Conservation (phyloP, 768 basidiomycete species). For the Panaeolus cyanescens region DNA sequence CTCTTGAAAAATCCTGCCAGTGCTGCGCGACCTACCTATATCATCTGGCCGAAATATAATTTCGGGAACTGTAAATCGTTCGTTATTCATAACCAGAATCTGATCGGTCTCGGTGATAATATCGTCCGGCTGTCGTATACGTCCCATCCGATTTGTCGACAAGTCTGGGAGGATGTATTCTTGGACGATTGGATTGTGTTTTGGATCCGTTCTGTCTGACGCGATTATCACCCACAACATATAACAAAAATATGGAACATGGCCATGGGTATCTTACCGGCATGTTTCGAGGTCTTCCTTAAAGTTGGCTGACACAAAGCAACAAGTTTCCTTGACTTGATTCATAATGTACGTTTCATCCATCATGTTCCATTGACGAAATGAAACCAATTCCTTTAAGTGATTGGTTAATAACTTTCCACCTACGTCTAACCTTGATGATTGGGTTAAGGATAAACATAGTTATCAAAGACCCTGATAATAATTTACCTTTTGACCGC, state of each 20-base stretch:
- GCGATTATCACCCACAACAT: slow-evolving; percentile 16
- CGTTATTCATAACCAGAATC: slow-evolving; percentile 86
- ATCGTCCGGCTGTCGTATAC: slow-evolving; percentile 55
- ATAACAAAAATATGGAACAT: background rate
- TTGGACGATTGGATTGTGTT: slow-evolving; percentile 69
- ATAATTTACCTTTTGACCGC: slow-evolving; percentile 75
- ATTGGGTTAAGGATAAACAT: background rate
- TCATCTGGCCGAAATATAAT: slow-evolving; percentile 88
- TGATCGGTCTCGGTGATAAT: slow-evolving; percentile 58
- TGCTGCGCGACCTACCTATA: slow-evolving; percentile 59
- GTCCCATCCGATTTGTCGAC: slow-evolving; percentile 63
- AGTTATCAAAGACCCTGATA: background rate
- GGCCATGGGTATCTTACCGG: slow-evolving; percentile 55
- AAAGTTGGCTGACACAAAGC: slow-evolving; percentile 81
- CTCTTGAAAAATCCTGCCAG: background rate
- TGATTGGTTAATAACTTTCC: slow-evolving; percentile 96
- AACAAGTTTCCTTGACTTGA: slow-evolving; percentile 87
- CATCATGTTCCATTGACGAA: slow-evolving; percentile 98
- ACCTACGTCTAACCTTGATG: slow-evolving; percentile 83
- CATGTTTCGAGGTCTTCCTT: slow-evolving; percentile 72
- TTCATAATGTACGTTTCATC: slow-evolving; percentile 95
- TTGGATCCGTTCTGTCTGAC: slow-evolving; percentile 49
- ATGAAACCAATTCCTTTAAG: slow-evolving; percentile 90
- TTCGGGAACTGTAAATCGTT: slow-evolving; percentile 92
- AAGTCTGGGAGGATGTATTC: slow-evolving; percentile 93